Conservation (phyloP, 306 rosid genomes). For the Begonia fuchsioides region DNA sequence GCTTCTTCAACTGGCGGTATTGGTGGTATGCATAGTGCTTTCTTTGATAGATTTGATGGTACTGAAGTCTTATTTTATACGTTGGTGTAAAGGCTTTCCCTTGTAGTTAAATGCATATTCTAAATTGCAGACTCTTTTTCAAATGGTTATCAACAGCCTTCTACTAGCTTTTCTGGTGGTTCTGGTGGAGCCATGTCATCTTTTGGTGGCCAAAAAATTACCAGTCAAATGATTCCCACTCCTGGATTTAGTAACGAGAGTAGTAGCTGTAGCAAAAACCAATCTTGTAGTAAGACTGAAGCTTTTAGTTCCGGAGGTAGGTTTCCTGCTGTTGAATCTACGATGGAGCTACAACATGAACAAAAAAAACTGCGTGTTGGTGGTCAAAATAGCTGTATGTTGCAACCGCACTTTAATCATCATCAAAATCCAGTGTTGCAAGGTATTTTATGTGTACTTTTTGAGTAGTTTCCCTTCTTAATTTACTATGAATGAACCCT, state of each 20-base stretch:
- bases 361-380: slow-evolving; percentile 61
- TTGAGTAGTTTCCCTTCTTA: slow-evolving; percentile 5
- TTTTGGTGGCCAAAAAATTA: slow-evolving; percentile 41
- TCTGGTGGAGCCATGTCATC: slow-evolving; percentile 53
- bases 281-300: slow-evolving; percentile 48
- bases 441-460: slow-evolving; percentile 25
- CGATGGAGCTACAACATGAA: too few species aligned
- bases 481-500: neutral
- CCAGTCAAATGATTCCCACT: slow-evolving; percentile 98
- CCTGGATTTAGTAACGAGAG: too few species aligned
- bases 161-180: slow-evolving; percentile 55
- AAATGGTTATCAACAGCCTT: slow-evolving; percentile 79
- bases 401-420: slow-evolving; percentile 61
- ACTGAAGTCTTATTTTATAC: slow-evolving; percentile 14
- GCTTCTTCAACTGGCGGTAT: slow-evolving; percentile 43
- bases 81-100: neutral
- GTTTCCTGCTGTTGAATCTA: slow-evolving; percentile 61
- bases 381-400: slow-evolving; percentile 57
- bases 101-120: slow-evolving; percentile 1
- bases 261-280: slow-evolving; percentile 18
- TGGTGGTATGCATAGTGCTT: slow-evolving; percentile 41
- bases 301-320: slow-evolving; percentile 42
- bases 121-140: slow-evolving; percentile 49
- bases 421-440: slow-evolving; percentile 45
- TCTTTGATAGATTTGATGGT: slow-evolving; percentile 65